Evolutionary conservation across 2,329 filamentous ascomycete genomes (phyloP).

Genomic region (Fusarium euwallaceae): DNA sequence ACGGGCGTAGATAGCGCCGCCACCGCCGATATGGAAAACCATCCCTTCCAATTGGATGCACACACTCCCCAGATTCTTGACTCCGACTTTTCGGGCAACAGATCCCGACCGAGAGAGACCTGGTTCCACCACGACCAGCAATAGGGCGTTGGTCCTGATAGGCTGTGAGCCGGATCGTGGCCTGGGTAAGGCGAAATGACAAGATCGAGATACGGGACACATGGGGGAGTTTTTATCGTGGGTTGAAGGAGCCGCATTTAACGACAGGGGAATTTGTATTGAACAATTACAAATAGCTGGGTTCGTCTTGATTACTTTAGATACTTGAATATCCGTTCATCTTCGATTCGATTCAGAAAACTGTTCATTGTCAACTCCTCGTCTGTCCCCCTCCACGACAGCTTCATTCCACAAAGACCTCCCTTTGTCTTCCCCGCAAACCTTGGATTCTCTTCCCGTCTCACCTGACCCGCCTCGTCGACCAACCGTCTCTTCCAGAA

Average conservation of each 20-base stretch:
- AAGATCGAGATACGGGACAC: slow-evolving; percentile 28
- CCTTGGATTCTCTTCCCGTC: slow-evolving; percentile 24
- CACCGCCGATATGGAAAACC: not conserved
- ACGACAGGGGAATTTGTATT: not conserved
- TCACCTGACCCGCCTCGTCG: slow-evolving; percentile 34
- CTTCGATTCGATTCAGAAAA: too few relatives aligned
- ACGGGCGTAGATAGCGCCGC: slow-evolving; percentile 26
- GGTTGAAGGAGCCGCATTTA: slow-evolving; percentile 2
- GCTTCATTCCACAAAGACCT: not conserved
- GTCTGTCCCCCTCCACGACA: not conserved
- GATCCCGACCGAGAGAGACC: slow-evolving; percentile 26
- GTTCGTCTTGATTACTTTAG: not conserved
- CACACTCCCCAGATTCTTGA: not conserved
- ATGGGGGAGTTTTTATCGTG: not conserved
- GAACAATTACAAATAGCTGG: not conserved
- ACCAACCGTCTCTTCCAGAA: slow-evolving; percentile 38
- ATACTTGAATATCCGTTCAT: not conserved
- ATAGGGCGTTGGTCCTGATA: slow-evolving; percentile 43
- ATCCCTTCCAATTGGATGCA: slow-evolving; percentile 17
- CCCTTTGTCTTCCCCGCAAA: slow-evolving; percentile 34
- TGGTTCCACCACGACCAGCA: slow-evolving; percentile 42
- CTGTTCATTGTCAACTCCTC: not conserved
- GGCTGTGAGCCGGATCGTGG: slow-evolving; percentile 16
- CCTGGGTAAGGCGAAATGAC: slow-evolving; percentile 36
- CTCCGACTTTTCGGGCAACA: slow-evolving; percentile 5